Conservation (phyloP, 2,329 filamentous ascomycete species). For the Colletotrichum tropicicola region DNA sequence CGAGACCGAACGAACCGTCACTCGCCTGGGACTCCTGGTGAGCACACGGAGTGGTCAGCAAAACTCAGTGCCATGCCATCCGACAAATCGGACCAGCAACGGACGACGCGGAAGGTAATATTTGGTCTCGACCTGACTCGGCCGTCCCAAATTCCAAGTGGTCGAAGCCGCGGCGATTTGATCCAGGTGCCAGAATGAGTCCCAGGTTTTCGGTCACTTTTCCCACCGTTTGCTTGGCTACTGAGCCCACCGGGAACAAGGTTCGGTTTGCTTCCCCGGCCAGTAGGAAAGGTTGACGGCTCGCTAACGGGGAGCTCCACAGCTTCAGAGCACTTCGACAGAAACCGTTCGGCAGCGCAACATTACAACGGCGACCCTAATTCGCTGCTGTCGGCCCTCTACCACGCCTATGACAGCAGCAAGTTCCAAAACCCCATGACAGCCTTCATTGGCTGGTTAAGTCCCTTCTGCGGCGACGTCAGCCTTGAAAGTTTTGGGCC, state of each 20-base stretch:
- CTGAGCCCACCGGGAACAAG: conserved; percentile 4
- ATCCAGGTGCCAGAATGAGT: too few species aligned
- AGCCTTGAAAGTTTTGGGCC: too few species aligned
- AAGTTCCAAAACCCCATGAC: conserved; percentile 1
- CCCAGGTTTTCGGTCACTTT: conserved; percentile 2
- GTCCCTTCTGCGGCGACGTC: background rate
- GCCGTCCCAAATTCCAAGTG: background rate
- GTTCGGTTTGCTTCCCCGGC: conserved; percentile 16
- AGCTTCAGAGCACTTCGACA: background rate
- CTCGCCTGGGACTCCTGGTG: background rate
- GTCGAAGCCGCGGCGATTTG: background rate
- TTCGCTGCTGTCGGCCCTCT: too few species aligned
- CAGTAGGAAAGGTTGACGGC: conserved; percentile 5
- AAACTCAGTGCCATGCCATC: background rate
- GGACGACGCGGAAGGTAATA: background rate
- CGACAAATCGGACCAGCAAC: background rate
- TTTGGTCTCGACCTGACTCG: background rate
- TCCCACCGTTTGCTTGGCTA: conserved; percentile 8
- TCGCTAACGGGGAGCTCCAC: conserved; percentile 4
- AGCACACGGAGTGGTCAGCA: background rate
- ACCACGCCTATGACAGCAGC: too few species aligned
- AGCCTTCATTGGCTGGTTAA: background rate
- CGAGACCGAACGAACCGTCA: background rate
- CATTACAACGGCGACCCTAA: too few species aligned
- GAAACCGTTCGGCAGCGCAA: background rate